Base-by-base conservation (phyloP, 805 yeast genomes). In the Starmerella apicola region DNA sequence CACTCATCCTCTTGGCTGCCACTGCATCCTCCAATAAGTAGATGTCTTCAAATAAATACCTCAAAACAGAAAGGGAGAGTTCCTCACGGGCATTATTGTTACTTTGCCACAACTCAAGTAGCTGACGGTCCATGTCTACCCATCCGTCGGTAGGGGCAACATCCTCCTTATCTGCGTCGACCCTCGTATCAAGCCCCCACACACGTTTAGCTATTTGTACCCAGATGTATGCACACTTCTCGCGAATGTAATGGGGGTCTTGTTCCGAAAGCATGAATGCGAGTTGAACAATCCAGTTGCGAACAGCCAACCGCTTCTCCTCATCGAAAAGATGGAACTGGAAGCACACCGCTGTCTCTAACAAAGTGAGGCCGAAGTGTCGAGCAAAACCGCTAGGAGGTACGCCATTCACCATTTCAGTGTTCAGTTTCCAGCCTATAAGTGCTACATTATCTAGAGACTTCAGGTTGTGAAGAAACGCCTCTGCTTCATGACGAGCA, bases 31-130 rank as follows among this genome's bases (percentile, higher is more conserved):
- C 97, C 35, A 91, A 66, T 37, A 93, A 65, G 55, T 84, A 91
- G 9, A 91, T 74, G 56, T 91, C 99, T 61, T 91, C 99, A 55
- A 88, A 91, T 15, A 91, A 61, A 3, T 93, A 84, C 53, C 95
- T 67, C 49, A 83, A 72, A 5, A 91, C 80, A 34, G 81, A 74
- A 19, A 88, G 63, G 2, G 86, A 67, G 36, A 91, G 63, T 54
- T 85, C 95, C 20, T 31, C 34, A 21, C 36, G 31, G 6, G 34
- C 45, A 18, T 20, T 24, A 8, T 13, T 22, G 23, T 38, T 39
- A 46, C 94, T 67, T 41, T 70, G 67, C 97, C 97, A 91, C 47
- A 91, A 62, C 37, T 71, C 70, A 49, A 76, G 70, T 31, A 91
- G 64, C 49, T 78, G 78, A 13, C 67, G 62, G 53, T 91, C 98